Base-by-base conservation (phyloP, 371 early-diverging fungal genomes). In the Zopfochytrium polystomum region DNA sequence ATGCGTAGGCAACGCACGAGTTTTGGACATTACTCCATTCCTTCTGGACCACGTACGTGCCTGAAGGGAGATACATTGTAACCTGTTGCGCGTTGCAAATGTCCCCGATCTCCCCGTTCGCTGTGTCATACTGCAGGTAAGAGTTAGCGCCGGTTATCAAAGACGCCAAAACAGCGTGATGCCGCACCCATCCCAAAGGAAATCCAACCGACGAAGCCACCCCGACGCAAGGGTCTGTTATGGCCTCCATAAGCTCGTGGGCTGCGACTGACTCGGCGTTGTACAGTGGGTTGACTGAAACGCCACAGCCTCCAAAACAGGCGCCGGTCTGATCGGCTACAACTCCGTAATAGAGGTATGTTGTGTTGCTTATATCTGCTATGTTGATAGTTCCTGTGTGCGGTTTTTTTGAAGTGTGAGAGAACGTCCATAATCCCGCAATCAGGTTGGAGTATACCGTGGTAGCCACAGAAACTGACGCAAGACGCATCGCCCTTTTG, bases 111-210 rank as follows among this genome's bases (percentile, higher is more conserved):
- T 42, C 42, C 11, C 42, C 42, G 11, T n/a, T n/a, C 42, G 42
- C 11, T 13, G 13, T 42, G 11, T 42, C 13, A 42, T 42, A 42
- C n/a, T n/a, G n/a, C n/a, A n/a, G n/a, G n/a, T n/a, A n/a, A n/a
- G n/a, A n/a, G n/a, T n/a, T n/a, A n/a, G n/a, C n/a, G n/a, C n/a
- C n/a, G n/a, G n/a, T n/a, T n/a, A n/a, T n/a, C n/a, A n/a, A n/a
- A n/a, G n/a, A n/a, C n/a, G n/a, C n/a, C n/a, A n/a, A n/a, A n/a
- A n/a, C n/a, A n/a, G n/a, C n/a, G n/a, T n/a, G n/a, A n/a, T n/a
- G n/a, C n/a, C n/a, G n/a, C n/a, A n/a, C n/a, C 68, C 68, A 68
- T 9, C 50, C 60, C 11, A 68, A 33, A 25, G 68, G 68, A n/a
- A 51, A n/a, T 13, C 13, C 55, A 11, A 38, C 7, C 25, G 11